Percentiles rank a stretch among this genome's conserved stretches.
Evolutionary conservation across 2,329 filamentous ascomycete genomes (phyloP).

Genomic region (Cordyceps militaris): DNA sequence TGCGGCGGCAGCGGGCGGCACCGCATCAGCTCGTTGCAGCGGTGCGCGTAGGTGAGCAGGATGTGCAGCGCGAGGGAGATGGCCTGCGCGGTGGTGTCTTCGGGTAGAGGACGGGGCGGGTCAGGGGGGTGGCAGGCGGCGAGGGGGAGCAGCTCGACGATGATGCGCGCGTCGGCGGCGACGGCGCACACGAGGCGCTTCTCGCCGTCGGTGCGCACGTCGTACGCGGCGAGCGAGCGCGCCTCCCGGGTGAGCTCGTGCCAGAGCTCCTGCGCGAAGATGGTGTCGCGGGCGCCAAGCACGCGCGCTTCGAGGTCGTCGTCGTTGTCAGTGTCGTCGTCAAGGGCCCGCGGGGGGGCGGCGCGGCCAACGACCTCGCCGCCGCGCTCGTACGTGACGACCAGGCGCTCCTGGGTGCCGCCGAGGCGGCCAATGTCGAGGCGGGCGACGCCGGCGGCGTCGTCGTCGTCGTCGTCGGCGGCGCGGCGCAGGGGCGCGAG

Average conservation of each 20-base stretch:
- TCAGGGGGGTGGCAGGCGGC: slow-evolving; percentile 37
- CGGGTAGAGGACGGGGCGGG: slow-evolving; percentile 25
- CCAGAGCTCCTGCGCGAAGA: slow-evolving; percentile 82
- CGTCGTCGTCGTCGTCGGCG: slow-evolving; percentile 61
- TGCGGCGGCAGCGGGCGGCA: slow-evolving; percentile 47
- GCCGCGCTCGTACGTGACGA: slow-evolving; percentile 57
- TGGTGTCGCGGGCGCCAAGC: slow-evolving; percentile 66
- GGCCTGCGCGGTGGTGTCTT: slow-evolving; percentile 53
- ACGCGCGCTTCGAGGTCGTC: slow-evolving; percentile 58
- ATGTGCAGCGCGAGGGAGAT: slow-evolving; percentile 64
- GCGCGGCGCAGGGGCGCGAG: slow-evolving; percentile 71
- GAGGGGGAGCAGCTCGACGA: slow-evolving; percentile 61
- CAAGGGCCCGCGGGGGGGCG: slow-evolving; percentile 31
- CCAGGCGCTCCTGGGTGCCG: slow-evolving; percentile 51
- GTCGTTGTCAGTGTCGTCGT: slow-evolving; percentile 39
- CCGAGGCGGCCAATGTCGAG: slow-evolving; percentile 58
- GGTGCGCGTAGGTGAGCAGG: slow-evolving; percentile 71
- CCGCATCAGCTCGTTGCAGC: slow-evolving; percentile 63
- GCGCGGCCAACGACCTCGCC: slow-evolving; percentile 53
- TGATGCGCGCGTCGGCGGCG: slow-evolving; percentile 44
- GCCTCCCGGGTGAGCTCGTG: slow-evolving; percentile 82
- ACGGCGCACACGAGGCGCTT: slow-evolving; percentile 50
- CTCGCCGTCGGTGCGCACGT: slow-evolving; percentile 57
- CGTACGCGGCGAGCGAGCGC: slow-evolving; percentile 61
- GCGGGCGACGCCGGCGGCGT: slow-evolving; percentile 66